Conservation (phyloP, 176 grass and related monocot species). For the Bolboschoenus planiculmis region DNA sequence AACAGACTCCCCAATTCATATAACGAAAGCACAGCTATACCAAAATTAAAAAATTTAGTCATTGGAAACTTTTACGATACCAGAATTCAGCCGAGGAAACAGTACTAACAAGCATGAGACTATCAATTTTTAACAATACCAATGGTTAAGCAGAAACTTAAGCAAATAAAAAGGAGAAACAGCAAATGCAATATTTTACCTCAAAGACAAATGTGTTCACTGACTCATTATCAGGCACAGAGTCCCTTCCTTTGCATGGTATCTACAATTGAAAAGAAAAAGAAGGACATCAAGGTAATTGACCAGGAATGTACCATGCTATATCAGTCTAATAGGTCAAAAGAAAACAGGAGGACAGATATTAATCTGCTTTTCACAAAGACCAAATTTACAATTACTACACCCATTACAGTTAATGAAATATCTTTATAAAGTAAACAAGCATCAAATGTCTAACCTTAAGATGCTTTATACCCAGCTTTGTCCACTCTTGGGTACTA, state of each 20-base stretch:
- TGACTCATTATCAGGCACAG: constrained; percentile 91
- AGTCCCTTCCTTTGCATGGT: constrained; percentile 82
- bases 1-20: not conserved
- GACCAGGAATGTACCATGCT: not conserved
- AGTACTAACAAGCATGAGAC: not conserved
- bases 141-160: not conserved
- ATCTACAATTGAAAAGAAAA: constrained; percentile 46
- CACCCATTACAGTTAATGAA: not conserved
- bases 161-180: not conserved
- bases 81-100: not conserved
- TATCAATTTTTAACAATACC: not conserved
- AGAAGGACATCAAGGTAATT: not conserved
- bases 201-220: constrained; percentile 75
- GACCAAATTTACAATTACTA: not conserved
- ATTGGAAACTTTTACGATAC: not conserved
- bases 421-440: not conserved
- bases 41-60: not conserved
- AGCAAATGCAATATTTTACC: constrained; percentile 36
- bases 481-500: constrained; percentile 67
- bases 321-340: not conserved
- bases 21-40: not conserved
- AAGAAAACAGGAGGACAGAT: not conserved
- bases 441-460: constrained; percentile 56
- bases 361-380: not conserved
- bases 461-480: constrained; percentile 79